Base-by-base conservation (phyloP, 495 filamentous ascomycete genomes). In the Thermothielavioides terrestris region DNA sequence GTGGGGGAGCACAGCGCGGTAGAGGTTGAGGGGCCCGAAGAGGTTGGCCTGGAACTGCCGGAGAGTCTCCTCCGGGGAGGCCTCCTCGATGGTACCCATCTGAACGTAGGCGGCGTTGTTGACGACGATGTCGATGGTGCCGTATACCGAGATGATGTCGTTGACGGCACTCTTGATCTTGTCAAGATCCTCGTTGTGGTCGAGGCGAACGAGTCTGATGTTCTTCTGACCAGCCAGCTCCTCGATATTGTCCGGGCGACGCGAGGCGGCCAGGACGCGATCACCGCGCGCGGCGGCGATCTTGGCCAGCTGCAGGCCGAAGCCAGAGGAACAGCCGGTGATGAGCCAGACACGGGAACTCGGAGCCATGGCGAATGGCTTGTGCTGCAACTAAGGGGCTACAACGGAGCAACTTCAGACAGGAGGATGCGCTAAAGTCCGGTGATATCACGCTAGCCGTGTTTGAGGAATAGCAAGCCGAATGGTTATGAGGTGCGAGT, bases 261-360 rank as follows among this genome's bases (percentile, higher is more conserved):
- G 34, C 52, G 62, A 47, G 56, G 69, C 52, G 20, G 66, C 76
- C 23, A 79, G 62, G 11, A 80, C 76, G 32, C 58, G 56, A 46
- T 75, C 66, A 28, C 74, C 73, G 6, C 63, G 60, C 10, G 47
- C 49, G 6, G 78, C 69, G 14, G 70, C 76, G 6, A 49, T 42
- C 10, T 64, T 57, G 26, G 68, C 64, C 4, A 79, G 64, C 9
- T 64, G 48, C 6, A 63, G 56, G 12, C 77, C 77, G 22, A 81
- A 69, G 46, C 77, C 77, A 26, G 68, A 70, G 12, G 74, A 78
- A 34, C 67, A 69, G 42, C 77, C 77, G 0, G 76, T 80, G 48
- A 80, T 71, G 49, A 81, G 67, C 63, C 61, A 68, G 8, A 61
- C 53, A 14, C 60, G 57, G 14, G 49, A 30, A 12, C 11, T 22